Evolutionary conservation across 2,329 filamentous ascomycete species (phyloP), one percentile per base, ranked within the genome.

Genomic region (Zelopaecilomyces penicillatus): DNA sequence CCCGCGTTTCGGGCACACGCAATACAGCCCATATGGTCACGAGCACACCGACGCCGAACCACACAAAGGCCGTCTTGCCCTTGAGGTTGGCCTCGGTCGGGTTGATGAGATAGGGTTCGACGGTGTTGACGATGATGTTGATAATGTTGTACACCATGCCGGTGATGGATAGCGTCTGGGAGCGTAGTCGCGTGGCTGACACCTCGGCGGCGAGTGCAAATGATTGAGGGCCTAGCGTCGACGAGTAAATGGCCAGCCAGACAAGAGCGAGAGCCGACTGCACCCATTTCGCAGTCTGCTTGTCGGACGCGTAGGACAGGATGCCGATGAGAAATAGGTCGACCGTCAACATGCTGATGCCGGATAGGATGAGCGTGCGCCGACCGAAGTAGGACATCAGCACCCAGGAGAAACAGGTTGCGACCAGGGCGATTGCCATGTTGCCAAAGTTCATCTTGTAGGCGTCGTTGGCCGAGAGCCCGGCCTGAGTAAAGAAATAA

Each of bases 401-500:
- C 1, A 47, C 41, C 41, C 47, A 49, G 2, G 47, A 49, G 37
- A 49, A 28, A 26, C 44, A 43, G 11, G 44, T 49, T 3, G 44
- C 44, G 5, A 46, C 44, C n/a, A 49, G 39, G 5, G 50, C 68
- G 63, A 56, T 70, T 50, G 42, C 63, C 52, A 52, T 69, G 54
- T 51, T 65, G 35, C 45, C 71, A 12, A 74, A 57, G 28, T 65
- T 58, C 37, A 68, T 60, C 36, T 59, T 56, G 50, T 66, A 63
- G 9, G 47, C 44, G 27, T 46, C 44, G 12, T 41, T 43, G 12
- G 47, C 40, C 0, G 61, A 57, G 1, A 60, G 46, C 2, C 66
- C 65, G 11, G 61, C 61, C 12, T 62, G 64, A 31, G 65, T 57
- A 45, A 68, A 69, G 43, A 70, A 68, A 44, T 66, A 68, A 11